phyloP scores from a whole-genome alignment of 2,329 filamentous ascomycete genomes.

The Penicillium digitatum region DNA sequence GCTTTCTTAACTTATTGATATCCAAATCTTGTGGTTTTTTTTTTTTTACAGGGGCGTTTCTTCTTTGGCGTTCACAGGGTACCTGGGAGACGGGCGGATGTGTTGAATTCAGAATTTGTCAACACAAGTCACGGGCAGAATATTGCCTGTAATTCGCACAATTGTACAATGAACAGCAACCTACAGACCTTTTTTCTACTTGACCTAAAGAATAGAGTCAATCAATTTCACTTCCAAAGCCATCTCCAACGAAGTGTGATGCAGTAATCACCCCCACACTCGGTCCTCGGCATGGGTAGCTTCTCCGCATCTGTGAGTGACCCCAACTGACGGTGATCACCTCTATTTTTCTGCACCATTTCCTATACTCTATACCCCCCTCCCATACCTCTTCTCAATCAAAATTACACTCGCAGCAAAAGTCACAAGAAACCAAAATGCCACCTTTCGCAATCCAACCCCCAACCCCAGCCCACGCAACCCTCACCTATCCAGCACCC shows the following conservation, averaged over 20 bases:
- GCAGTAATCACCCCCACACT: constrained; percentile 10
- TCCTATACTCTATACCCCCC: neutral
- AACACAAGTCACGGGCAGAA: neutral
- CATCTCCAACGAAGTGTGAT: neutral
- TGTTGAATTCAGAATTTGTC: constrained; percentile 11
- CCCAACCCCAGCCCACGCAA: constrained; percentile 30
- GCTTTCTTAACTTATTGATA: constrained; percentile 14
- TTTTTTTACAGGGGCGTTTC: constrained; percentile 14
- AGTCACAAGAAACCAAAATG: constrained; percentile 14
- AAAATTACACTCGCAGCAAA: neutral
- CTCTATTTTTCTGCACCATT: neutral
- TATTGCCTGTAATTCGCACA: neutral
- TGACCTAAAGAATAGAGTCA: neutral
- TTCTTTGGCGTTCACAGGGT: constrained; percentile 16
- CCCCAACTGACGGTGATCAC: neutral
- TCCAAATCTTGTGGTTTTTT: constrained; percentile 15
- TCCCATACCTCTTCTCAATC: neutral
- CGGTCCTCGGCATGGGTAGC: constrained; percentile 21
- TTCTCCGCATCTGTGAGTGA: constrained; percentile 17
- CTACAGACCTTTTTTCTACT: neutral
- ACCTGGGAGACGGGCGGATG: constrained; percentile 3
- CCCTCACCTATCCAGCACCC: constrained; percentile 43
- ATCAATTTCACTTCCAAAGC: neutral
- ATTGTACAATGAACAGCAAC: neutral
- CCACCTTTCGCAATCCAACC: constrained; percentile 29